phyloP scores from a whole-genome alignment of 192 early-diverging fungal genomes.

The Haplosporangium gracile region DNA sequence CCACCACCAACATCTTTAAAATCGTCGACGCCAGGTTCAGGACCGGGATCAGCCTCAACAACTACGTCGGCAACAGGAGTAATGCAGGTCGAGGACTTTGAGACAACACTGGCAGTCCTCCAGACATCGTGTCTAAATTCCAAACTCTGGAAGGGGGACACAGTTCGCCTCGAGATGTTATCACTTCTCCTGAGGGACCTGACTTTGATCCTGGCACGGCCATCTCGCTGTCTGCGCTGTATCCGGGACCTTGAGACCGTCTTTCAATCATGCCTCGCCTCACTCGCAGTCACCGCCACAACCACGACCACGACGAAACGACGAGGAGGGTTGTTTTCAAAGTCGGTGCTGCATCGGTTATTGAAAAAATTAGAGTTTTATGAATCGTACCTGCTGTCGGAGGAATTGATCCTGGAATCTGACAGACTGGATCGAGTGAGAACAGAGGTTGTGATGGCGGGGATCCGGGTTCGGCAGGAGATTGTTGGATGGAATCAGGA shows the following conservation, averaged over 20 bases:
- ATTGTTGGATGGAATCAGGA: slow-evolving; percentile 38
- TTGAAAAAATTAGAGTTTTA: slow-evolving; percentile 54
- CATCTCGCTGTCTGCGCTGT: slow-evolving; percentile 20
- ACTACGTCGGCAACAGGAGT: background rate
- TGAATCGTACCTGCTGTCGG: slow-evolving; percentile 36
- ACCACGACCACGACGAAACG: background rate
- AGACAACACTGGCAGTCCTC: slow-evolving; percentile 41
- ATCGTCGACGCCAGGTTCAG: background rate
- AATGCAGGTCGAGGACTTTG: slow-evolving; percentile 40
- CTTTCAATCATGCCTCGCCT: slow-evolving; percentile 1
- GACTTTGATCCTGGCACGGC: slow-evolving; percentile 30
- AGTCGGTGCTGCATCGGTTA: slow-evolving; percentile 24
- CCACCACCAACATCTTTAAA: slow-evolving; percentile 3
- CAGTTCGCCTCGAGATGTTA: slow-evolving; percentile 38
- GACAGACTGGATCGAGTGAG: slow-evolving; percentile 31
- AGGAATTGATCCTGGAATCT: slow-evolving; percentile 21
- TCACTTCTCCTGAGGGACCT: slow-evolving; percentile 35
- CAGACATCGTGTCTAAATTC: slow-evolving; percentile 32
- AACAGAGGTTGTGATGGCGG: slow-evolving; percentile 37
- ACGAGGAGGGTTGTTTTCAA: slow-evolving; percentile 7
- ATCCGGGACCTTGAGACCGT: slow-evolving; percentile 28
- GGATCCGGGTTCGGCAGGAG: slow-evolving; percentile 36
- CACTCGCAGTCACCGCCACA: background rate
- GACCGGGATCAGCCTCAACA: background rate
- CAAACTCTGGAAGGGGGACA: slow-evolving; percentile 53